Evolutionary conservation across 768 basidiomycete genomes (phyloP), one percentile per base, ranked within the genome.

Genomic region (Termitomyces sp.): DNA sequence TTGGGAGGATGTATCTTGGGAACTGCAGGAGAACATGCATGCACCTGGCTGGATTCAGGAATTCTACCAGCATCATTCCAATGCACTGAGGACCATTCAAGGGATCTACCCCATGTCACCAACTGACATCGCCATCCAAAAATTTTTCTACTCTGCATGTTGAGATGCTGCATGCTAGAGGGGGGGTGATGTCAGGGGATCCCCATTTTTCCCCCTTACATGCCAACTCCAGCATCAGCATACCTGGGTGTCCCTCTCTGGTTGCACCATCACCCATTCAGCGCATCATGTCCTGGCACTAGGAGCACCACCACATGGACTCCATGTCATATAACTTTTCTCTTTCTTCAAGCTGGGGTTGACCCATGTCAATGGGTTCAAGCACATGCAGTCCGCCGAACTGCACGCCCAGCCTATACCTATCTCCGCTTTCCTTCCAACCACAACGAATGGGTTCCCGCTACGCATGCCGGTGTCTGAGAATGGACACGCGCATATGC

Each of bases 261-360:
- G 32, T 27, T 32, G 53, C 67, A 1, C 65, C 74, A 10, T 27
- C 10, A 6, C 49, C 49, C 16, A 18, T 39, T 13, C 36, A 37
- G 22, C 50, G 26, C 4, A 67, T 73, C 1, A 64, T 75, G 0
- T 63, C 79, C 3, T 74, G 77, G 10, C 76, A 85, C 36, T 73
- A 88, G 40, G 92, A 92, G 0, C 92, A 93, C 66, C 89, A 97
- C 72, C 95, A 96, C 67, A 93, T 93, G 71, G 95, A 96, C 71
- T 96, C 93, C 0, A 72, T 95, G 12, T 96, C 94, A 0, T 94
- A 97, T 69, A 93, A 91, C 66, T 95, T 97, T 96, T 96, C 73
- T 94, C 93, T 0, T 97, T 97, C 68, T 86, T 98, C 43, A 93
- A 95, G 64, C 93, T 93, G 1, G 86, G 85, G 27, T 64, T 63